A percentile compares a stretch with the other conserved stretches of the same genome.
phyloP scores from a whole-genome alignment of 768 basidiomycete genomes.

The Lactarius vividus region DNA sequence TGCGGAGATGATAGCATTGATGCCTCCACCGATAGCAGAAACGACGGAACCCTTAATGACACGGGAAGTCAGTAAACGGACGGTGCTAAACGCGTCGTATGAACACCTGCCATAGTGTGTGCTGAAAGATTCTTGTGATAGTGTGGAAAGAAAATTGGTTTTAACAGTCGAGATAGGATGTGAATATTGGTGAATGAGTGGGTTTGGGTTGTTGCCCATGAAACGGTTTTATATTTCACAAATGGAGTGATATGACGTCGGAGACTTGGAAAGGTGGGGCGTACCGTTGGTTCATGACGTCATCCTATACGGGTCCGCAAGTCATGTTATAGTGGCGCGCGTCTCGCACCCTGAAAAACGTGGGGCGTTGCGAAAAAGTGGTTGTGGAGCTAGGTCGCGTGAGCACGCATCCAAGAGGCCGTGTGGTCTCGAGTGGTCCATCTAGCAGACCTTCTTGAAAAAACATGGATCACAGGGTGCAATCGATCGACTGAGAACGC shows the following conservation, averaged over 20 bases:
- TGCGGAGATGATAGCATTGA: conserved; percentile 58
- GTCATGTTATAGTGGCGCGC: no score
- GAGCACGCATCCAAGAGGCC: background rate
- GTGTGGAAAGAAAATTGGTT: no score
- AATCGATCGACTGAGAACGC: no score
- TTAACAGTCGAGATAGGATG: background rate
- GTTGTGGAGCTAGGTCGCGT: background rate
- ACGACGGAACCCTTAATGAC: conserved; percentile 52
- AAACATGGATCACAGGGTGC: no score
- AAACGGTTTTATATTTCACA: background rate
- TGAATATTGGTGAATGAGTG: no score
- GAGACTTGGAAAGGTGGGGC: no score
- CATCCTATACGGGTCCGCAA: background rate
- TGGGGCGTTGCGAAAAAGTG: background rate
- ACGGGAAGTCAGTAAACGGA: background rate
- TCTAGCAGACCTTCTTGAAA: no score
- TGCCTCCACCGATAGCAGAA: conserved; percentile 61
- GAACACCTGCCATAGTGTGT: background rate
- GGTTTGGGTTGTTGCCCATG: no score
- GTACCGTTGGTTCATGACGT: background rate
- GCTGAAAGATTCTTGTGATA: no score
- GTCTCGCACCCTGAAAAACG: background rate
- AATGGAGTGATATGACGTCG: background rate
- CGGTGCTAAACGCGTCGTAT: background rate
- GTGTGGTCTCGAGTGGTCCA: background rate